Conservation (phyloP, 2,329 filamentous ascomycete genomes). For the Aspergillus fructus region DNA sequence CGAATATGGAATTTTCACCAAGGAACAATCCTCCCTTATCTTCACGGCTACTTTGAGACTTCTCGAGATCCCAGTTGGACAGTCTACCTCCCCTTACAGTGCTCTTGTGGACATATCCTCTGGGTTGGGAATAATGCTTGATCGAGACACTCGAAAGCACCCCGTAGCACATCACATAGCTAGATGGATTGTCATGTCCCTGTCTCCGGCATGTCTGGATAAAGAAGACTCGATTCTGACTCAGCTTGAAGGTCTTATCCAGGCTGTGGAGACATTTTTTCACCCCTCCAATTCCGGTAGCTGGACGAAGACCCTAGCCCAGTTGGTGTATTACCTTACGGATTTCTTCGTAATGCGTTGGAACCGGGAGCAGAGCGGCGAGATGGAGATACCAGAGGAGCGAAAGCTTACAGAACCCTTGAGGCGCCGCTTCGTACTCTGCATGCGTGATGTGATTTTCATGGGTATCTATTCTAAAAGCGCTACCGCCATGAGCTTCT, state of each 20-base stretch:
- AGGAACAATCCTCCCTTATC: slow-evolving; percentile 86
- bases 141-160: slow-evolving; percentile 91
- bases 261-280: slow-evolving; percentile 97
- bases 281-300: slow-evolving; percentile 92
- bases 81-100: slow-evolving; percentile 90
- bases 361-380: slow-evolving; percentile 91
- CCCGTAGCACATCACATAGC: slow-evolving; percentile 90
- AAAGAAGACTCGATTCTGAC: slow-evolving; percentile 76
- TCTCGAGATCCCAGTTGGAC: slow-evolving; percentile 93
- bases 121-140: slow-evolving; percentile 80
- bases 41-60: slow-evolving; percentile 88
- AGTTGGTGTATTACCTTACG: slow-evolving; percentile 86
- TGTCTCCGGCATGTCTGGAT: slow-evolving; percentile 80
- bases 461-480: slow-evolving; percentile 99
- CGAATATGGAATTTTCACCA: slow-evolving; percentile 86
- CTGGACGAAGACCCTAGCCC: slow-evolving; percentile 88
- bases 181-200: slow-evolving; percentile 86
- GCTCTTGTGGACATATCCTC: slow-evolving; percentile 74
- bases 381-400: slow-evolving; percentile 80
- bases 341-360: slow-evolving; percentile 97
- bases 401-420: slow-evolving; percentile 76
- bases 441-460: slow-evolving; percentile 88
- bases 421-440: slow-evolving; percentile 84
- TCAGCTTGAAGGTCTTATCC: slow-evolving; percentile 84
- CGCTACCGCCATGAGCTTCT: slow-evolving; percentile 85